Percentiles rank a stretch among this genome's conserved stretches.
These are phyloP conservation scores for Chenopodium berlandieri DNA, from an alignment of 148 eudicot genomes.

Conservation along the genomic window DNA sequence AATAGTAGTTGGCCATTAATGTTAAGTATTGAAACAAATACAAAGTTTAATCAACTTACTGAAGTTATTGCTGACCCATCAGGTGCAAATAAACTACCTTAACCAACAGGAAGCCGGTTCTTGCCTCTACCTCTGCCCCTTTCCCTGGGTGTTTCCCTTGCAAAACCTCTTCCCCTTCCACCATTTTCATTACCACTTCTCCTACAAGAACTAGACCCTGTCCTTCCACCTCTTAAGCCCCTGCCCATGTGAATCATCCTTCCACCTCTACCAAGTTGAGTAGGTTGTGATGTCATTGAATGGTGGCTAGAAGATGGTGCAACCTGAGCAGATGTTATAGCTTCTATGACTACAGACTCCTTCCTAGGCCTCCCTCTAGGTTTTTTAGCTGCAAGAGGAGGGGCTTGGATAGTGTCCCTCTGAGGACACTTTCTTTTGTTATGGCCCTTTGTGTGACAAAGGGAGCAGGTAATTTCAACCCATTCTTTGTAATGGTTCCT, in stretches of 20 bases:
- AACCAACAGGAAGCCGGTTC: too few relatives aligned
- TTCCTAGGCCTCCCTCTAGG: neutral
- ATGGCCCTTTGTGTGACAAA: neutral
- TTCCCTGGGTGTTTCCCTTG: too few relatives aligned
- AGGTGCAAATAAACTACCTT: too few relatives aligned
- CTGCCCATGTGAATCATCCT: neutral
- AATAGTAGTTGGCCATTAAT: too few relatives aligned
- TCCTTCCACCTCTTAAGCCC: neutral
- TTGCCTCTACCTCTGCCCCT: too few relatives aligned
- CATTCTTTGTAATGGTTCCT: neutral
- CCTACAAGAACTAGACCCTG: too few relatives aligned
- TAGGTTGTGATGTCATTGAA: neutral
- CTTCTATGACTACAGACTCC: neutral
- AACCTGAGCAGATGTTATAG: too few relatives aligned
- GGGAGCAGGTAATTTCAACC: neutral
- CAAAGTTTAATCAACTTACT: too few relatives aligned
- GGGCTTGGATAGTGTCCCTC: neutral
- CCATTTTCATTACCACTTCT: too few relatives aligned
- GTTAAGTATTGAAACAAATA: too few relatives aligned
- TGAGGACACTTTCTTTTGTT: neutral
- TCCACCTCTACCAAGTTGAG: neutral
- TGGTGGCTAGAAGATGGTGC: neutral
- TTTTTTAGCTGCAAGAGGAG: neutral
- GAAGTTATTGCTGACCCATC: too few relatives aligned
- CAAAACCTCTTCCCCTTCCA: too few relatives aligned